Evolutionary conservation across 805 yeast species (phyloP).

Genomic region (Teunomyces atbi): DNA sequence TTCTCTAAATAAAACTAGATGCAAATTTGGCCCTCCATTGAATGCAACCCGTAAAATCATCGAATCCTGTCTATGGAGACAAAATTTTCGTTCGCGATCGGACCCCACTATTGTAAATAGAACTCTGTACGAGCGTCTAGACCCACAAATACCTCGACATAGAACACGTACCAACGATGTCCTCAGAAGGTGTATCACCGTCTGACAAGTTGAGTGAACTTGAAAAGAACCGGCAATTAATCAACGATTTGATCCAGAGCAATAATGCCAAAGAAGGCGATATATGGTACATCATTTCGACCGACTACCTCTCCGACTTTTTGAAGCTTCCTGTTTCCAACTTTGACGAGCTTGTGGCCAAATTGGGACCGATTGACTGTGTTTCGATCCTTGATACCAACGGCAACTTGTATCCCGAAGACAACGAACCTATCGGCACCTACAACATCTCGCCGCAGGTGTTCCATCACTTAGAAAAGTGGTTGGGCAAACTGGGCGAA

Average conservation of each 20-base stretch:
- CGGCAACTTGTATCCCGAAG: constrained; percentile 40
- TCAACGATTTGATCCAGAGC: constrained; percentile 17
- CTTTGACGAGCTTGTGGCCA: constrained; percentile 22
- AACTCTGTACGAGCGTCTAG: not conserved
- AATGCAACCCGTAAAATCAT: not conserved
- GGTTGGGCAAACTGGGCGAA: constrained; percentile 52
- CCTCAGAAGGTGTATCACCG: not conserved
- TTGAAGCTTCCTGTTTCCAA: constrained; percentile 29
- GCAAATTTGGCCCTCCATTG: too few species aligned
- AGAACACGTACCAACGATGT: not conserved
- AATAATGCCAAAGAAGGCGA: constrained; percentile 44
- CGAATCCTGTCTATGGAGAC: not conserved
- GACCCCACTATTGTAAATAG: constrained; percentile 1
- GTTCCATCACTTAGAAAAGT: constrained; percentile 43
- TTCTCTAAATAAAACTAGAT: too few species aligned
- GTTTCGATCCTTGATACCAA: constrained; percentile 41
- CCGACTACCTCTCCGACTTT: constrained; percentile 42
- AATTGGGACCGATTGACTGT: constrained; percentile 50
- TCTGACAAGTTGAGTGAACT: not conserved
- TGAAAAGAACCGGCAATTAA: constrained; percentile 16
- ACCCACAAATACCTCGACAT: not conserved
- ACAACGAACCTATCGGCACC: constrained; percentile 17
- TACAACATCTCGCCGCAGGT: constrained; percentile 40
- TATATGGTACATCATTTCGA: constrained; percentile 47
- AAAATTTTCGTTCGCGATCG: constrained; percentile 3